These are phyloP conservation scores for Cladophialophora immunda DNA, from an alignment of 2,329 filamentous ascomycete genomes.

Conservation along the genomic window DNA sequence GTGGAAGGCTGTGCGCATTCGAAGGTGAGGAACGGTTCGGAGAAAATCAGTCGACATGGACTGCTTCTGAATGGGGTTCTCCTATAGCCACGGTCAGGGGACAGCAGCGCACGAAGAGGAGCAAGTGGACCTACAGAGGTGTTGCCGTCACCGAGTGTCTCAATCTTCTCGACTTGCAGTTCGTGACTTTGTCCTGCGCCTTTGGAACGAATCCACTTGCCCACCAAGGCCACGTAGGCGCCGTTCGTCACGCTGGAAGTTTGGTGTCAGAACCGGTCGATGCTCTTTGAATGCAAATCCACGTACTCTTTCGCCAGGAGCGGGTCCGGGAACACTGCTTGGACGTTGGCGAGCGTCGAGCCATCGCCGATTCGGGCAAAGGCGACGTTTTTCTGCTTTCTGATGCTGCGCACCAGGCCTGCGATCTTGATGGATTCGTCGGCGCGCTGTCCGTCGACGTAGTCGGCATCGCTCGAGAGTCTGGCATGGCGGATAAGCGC, in stretches of 20 bases:
- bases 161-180: conserved; percentile 75
- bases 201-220: conserved; percentile 74
- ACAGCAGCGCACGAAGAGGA: background rate
- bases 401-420: conserved; percentile 54
- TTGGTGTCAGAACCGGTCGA: conserved; percentile 38
- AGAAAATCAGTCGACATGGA: conserved; percentile 91
- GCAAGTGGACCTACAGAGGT: conserved; percentile 25
- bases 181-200: conserved; percentile 79
- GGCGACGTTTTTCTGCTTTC: conserved; percentile 82
- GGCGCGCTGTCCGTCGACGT: background rate
- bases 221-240: conserved; percentile 78
- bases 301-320: conserved; percentile 76
- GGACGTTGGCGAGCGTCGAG: conserved; percentile 78
- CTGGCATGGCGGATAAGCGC: conserved; percentile 23
- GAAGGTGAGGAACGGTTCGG: conserved; percentile 85
- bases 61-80: conserved; percentile 94
- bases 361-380: conserved; percentile 91
- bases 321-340: conserved; percentile 76
- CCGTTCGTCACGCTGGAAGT: conserved; percentile 78
- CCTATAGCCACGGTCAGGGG: conserved; percentile 59
- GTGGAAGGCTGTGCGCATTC: conserved; percentile 81
- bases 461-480: conserved; percentile 17
- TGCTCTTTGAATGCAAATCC: conserved; percentile 40
- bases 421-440: conserved; percentile 28
- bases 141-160: conserved; percentile 79